Evolutionary conservation across 768 basidiomycete genomes (phyloP), one percentile per base, ranked within the genome.

Genomic region (Lentinula sp.): DNA sequence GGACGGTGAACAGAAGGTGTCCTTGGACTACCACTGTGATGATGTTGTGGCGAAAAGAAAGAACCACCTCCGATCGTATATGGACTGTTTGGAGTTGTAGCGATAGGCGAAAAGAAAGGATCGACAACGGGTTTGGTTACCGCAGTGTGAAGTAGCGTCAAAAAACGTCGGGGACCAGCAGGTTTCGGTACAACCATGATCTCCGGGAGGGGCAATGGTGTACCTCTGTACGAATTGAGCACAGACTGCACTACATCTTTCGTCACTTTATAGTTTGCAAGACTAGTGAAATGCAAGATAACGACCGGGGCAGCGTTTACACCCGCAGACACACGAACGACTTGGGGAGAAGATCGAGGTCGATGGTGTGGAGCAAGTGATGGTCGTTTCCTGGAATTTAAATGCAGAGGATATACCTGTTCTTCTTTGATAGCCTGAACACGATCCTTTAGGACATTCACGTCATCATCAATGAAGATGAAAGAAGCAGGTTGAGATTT

Each of bases 141-240:
- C 1, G 95, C 95, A 4, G 93, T 98, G 70, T 96, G 90, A 16
- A 99, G 77, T 28, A 95, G 90, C 20, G 95, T 95, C 65, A 99
- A 77, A 66, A 98, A 88, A 8, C 96, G 86, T 42, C 96, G 85
- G 6, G 97, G 97, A 4, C 97, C 96, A 16, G 91, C 95, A 9
- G 96, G 96, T 74, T 98, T 99, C 20, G 95, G 96, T 42, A 98
- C 88, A 65, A 99, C 93, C 82, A 98, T 91, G 33, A 99, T 85
- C 66, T 99, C 97, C 0, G 97, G 88, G 10, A 56, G 41, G 23
- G 76, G 69, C 67, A 77, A 10, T 49, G 52, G 62, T 10, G 81
- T 74, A 39, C 76, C 72, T 20, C 74, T 66, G 57, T 81, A 82
- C 0, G 79, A 78, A 42, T 71, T 71, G 63, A 89, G 76, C 18